Base-by-base conservation (phyloP, 306 rosid genomes). In the Cicer arietinum region DNA sequence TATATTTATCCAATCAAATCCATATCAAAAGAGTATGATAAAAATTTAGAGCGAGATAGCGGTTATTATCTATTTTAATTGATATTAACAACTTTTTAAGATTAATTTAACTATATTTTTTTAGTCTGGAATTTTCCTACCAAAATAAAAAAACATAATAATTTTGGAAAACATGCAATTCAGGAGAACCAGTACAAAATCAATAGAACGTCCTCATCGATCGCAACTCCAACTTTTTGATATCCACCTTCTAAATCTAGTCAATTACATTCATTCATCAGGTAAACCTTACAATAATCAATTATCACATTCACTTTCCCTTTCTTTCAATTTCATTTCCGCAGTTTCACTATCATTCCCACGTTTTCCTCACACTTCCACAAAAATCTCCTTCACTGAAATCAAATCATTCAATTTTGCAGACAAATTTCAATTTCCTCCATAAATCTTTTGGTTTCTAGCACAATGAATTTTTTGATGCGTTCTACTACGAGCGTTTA, bases 391-490 rank as follows among this genome's bases (percentile, higher is more conserved):
- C 40, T 71, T 70, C 48, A 13, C 69, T 44, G 67, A 80, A 81
- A n/a, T 18, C 11, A 6, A 39, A 64, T 20, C 47, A 3, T 59
- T 57, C 67, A 56, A 69, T 71, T 82, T 76, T 66, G 85, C 88
- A 81, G 86, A 43, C 7, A 46, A 45, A 0, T 47, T 2, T 6
- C 7, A 5, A 2, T 8, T 53, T 54, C 0, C 48, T 25, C 9
- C 22, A 13, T 17, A 22, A 3, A 42, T 58, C 46, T 74, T 74
- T 45, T 1, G 69, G 76, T 37, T 77, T 74, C 81, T 16, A 78
- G 74, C 82, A 78, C 58, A 48, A 94, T 94, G 99, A 94, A 90
- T 89, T 92, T 94, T 18, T 73, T 94, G 76, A 76, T 78, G 72
- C 88, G 96, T 61, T 86, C 97, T 69, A 75, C 88, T 7, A 78